Evolutionary conservation across 139 green algal species (phyloP).

Genomic region (Bryopsis sp.): DNA sequence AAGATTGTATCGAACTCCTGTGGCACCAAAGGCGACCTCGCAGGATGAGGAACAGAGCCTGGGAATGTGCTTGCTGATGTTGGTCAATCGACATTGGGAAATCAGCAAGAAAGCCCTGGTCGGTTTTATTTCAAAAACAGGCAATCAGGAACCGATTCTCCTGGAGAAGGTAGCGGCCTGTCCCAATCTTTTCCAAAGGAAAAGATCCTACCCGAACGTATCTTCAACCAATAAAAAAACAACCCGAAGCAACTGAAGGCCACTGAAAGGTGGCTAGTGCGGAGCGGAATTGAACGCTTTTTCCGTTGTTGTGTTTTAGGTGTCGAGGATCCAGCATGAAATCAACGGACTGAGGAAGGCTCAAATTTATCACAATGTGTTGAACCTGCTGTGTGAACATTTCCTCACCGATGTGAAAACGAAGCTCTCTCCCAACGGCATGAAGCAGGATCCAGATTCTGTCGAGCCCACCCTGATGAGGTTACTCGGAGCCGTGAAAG

Average conservation of each 20-base stretch:
- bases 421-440: neutral
- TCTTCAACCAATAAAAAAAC: neutral
- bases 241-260: neutral
- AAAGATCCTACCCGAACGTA: neutral
- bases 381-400: neutral
- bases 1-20: neutral
- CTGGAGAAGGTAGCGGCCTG: neutral
- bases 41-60: neutral
- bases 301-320: neutral
- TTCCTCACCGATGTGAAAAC: neutral
- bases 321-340: neutral
- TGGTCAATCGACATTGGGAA: slow-evolving; percentile 5
- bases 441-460: neutral
- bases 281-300: neutral
- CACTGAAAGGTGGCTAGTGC: neutral
- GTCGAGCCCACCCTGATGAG: neutral
- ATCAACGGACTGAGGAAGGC: neutral
- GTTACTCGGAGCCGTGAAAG: neutral
- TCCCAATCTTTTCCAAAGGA: neutral
- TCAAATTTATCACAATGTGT: neutral
- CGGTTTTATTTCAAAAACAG: neutral
- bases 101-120: neutral
- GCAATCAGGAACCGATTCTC: slow-evolving; percentile 6
- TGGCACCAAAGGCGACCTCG: neutral
- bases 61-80: slow-evolving; percentile 3